These are phyloP conservation scores for Silene noctiflora DNA, from an alignment of 179 eudicot species.

Conservation along the genomic window DNA sequence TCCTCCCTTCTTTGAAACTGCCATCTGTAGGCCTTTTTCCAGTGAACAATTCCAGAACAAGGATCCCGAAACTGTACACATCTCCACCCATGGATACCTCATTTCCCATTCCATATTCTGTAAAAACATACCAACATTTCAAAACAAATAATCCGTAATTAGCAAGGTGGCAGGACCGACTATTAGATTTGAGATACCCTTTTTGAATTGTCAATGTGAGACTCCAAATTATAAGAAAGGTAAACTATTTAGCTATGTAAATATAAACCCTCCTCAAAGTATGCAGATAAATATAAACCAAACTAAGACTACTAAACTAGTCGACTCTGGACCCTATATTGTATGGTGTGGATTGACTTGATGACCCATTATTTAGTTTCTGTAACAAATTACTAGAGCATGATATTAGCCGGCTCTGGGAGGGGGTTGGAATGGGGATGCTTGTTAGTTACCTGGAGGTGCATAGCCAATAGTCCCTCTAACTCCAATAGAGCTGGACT, in stretches of 20 bases:
- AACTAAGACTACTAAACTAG: no score
- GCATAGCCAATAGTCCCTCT: slow-evolving; percentile 30
- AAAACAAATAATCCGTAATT: no score
- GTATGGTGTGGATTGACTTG: not conserved
- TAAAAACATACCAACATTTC: not conserved
- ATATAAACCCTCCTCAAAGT: no score
- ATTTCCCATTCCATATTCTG: slow-evolving; percentile 29
- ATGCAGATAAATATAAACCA: no score
- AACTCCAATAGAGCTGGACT: slow-evolving; percentile 26
- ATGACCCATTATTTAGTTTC: not conserved
- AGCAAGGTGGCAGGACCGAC: no score
- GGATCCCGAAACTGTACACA: slow-evolving; percentile 27
- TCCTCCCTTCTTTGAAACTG: slow-evolving; percentile 15
- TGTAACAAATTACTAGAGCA: not conserved
- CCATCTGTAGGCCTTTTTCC: slow-evolving; percentile 33
- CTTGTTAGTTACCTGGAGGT: slow-evolving; percentile 25
- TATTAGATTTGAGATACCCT: no score
- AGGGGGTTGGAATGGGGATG: not conserved
- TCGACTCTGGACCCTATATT: no score
- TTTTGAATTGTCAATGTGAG: no score
- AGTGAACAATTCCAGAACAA: slow-evolving; percentile 31
- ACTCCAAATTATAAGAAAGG: no score
- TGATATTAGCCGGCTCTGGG: not conserved
- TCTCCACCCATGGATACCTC: slow-evolving; percentile 19
- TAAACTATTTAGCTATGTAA: no score